Conservation (phyloP, 306 rosid species). For the Cyclanthera cordifolia region DNA sequence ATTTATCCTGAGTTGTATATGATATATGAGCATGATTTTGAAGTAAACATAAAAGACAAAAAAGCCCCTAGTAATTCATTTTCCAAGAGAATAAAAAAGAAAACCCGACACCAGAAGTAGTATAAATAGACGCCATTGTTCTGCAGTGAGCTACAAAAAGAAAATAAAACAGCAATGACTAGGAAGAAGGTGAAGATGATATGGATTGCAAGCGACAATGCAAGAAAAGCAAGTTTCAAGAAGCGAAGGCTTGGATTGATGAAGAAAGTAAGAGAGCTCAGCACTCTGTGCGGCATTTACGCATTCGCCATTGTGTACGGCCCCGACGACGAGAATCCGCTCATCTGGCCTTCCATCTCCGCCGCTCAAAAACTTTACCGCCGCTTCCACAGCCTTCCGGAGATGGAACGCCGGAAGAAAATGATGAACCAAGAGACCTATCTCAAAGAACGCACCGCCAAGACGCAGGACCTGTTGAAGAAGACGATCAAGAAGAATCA, state of each 20-base stretch:
- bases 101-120: too few species aligned
- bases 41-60: not conserved
- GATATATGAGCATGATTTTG: too few species aligned
- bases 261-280: slow-evolving; percentile 30
- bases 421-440: slow-evolving; percentile 27
- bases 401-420: slow-evolving; percentile 18
- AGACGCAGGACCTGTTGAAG: slow-evolving; percentile 15
- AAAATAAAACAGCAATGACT: slow-evolving; percentile 6
- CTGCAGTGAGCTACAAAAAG: too few species aligned
- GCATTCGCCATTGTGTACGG: slow-evolving; percentile 18
- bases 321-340: slow-evolving; percentile 3
- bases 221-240: slow-evolving; percentile 24
- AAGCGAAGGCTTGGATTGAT: slow-evolving; percentile 22
- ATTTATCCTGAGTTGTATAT: too few species aligned
- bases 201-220: slow-evolving; percentile 22
- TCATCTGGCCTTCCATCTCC: slow-evolving; percentile 21
- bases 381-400: slow-evolving; percentile 17
- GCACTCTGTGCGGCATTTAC: slow-evolving; percentile 21
- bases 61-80: not conserved
- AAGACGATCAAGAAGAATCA: slow-evolving; percentile 17
- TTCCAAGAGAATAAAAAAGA: not conserved
- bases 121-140: not conserved
- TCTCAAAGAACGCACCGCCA: slow-evolving; percentile 17
- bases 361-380: slow-evolving; percentile 14
- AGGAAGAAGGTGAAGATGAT: slow-evolving; percentile 21